These are phyloP conservation scores for Cytospora schulzeri DNA, from an alignment of 2,329 filamentous ascomycete genomes.

Conservation along the genomic window DNA sequence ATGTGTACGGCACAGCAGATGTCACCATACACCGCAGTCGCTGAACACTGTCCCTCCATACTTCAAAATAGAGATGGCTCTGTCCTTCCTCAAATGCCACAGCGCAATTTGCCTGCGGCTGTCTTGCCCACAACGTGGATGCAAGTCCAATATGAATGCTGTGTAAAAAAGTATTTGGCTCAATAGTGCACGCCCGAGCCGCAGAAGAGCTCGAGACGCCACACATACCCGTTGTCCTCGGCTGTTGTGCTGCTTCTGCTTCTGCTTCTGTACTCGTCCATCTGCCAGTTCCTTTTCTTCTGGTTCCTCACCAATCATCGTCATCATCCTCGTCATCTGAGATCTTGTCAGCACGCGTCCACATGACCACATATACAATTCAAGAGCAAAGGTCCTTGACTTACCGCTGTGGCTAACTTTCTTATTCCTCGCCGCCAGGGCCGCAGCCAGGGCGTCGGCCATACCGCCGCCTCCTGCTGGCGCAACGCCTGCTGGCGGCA, in stretches of 20 bases:
- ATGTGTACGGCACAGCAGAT: not conserved
- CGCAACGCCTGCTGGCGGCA: conserved; percentile 55
- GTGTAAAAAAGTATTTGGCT: conserved; percentile 8
- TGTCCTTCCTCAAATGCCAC: not conserved
- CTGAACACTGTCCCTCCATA: not conserved
- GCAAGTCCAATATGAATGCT: conserved; percentile 14
- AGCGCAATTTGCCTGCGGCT: conserved; percentile 4
- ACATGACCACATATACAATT: conserved; percentile 19
- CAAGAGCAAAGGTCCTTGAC: conserved; percentile 42
- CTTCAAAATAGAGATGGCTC: not conserved
- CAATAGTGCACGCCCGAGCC: not conserved
- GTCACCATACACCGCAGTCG: conserved; percentile 1
- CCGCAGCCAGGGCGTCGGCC: conserved; percentile 80
- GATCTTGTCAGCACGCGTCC: conserved; percentile 31
- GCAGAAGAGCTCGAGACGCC: not conserved
- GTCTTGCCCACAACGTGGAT: not conserved
- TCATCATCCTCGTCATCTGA: conserved; percentile 77
- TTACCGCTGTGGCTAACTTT: conserved; percentile 95
- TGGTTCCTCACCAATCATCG: conserved; percentile 64
- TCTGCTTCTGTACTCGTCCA: not conserved
- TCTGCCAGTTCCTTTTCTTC: not conserved
- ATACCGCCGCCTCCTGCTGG: conserved; percentile 66
- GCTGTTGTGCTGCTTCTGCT: no score
- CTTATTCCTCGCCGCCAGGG: conserved; percentile 80
- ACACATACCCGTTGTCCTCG: not conserved